Base-by-base conservation (phyloP, 805 yeast genomes). In the Scheffersomyces ergatensis region DNA sequence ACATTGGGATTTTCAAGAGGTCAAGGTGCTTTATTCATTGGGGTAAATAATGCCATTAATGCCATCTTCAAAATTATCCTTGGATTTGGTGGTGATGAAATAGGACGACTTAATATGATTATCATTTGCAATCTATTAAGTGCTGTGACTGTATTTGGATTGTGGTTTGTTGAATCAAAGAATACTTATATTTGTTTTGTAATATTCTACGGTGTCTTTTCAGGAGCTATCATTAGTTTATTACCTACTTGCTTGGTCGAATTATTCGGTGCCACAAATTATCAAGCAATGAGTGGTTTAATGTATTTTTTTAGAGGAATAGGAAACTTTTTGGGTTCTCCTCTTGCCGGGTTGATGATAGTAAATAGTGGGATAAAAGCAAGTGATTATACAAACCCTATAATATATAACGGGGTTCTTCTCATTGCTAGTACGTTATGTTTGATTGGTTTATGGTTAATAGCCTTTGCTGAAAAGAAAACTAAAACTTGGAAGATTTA, bases 11-110 rank as follows among this genome's bases (percentile, higher is more conserved):
- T 57, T 42, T 40, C 55, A 3, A 42, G 48, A 12, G 40, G 34
- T 9, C 58, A 59, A 34, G 68, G 69, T 6, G 68, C 70, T 2
- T 40, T 53, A 8, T 63, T 65, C 34, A 65, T 65, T 40, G 68
- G 62, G 4, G 27, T 63, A 13, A 63, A 63, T 46, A 64, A 65
- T 40, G 59, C 54, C 17, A 49, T 63, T 31, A 65, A 65, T 46
- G 69, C 58, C 5, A 26, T 40, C 5, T 51, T 49, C 23, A 51
- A 51, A 23, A 42, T 51, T 7, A 37, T 53, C 1, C 43, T 52
- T 8, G 59, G 59, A 2, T 41, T 38, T 29, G 44, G 39, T 0
- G 57, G 51, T 5, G 58, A 53, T 37, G 37, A 32, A 13, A 39
- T 45, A 18, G 59, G 59, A 2, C 37, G 54, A 15, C 33, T 53